phyloP scores from a whole-genome alignment of 2,329 filamentous ascomycete species.

The Fusarium incarnatum region DNA sequence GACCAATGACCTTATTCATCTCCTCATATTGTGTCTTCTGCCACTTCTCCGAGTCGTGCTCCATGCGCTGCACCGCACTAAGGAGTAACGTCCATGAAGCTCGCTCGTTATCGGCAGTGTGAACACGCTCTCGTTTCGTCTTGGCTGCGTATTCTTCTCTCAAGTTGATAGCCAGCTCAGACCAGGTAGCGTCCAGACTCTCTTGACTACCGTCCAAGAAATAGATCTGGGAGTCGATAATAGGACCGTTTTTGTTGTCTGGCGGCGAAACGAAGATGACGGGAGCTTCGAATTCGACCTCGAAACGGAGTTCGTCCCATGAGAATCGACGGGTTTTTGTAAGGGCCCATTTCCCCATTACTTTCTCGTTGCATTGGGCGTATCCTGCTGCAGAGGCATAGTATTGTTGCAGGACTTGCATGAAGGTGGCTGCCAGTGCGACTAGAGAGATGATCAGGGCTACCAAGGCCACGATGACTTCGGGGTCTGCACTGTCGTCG shows the following conservation, averaged over 20 bases:
- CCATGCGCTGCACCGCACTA: slow-evolving; percentile 63
- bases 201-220: slow-evolving; percentile 54
- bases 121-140: slow-evolving; percentile 54
- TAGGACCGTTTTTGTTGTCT: slow-evolving; percentile 54
- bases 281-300: slow-evolving; percentile 61
- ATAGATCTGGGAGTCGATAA: slow-evolving; percentile 47
- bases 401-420: slow-evolving; percentile 64
- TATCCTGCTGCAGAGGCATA: slow-evolving; percentile 63
- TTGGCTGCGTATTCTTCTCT: slow-evolving; percentile 44
- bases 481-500: slow-evolving; percentile 42
- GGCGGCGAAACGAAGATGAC: slow-evolving; percentile 63
- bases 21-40: slow-evolving; percentile 51
- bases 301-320: slow-evolving; percentile 60
- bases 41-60: slow-evolving; percentile 61
- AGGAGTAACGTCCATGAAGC: slow-evolving; percentile 66
- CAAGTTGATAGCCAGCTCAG: slow-evolving; percentile 49
- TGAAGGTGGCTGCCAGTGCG: slow-evolving; percentile 57
- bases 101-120: slow-evolving; percentile 68
- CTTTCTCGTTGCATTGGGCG: slow-evolving; percentile 59
- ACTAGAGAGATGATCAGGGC: slow-evolving; percentile 62
- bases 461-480: slow-evolving; percentile 56
- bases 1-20: slow-evolving; percentile 40
- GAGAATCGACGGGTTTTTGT: slow-evolving; percentile 56
- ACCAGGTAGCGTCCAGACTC: slow-evolving; percentile 53
- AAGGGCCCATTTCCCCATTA: slow-evolving; percentile 60